These are phyloP conservation scores for Lecanoromycetidae sp. DNA, from an alignment of 2,329 filamentous ascomycete species.

Conservation along the genomic window DNA sequence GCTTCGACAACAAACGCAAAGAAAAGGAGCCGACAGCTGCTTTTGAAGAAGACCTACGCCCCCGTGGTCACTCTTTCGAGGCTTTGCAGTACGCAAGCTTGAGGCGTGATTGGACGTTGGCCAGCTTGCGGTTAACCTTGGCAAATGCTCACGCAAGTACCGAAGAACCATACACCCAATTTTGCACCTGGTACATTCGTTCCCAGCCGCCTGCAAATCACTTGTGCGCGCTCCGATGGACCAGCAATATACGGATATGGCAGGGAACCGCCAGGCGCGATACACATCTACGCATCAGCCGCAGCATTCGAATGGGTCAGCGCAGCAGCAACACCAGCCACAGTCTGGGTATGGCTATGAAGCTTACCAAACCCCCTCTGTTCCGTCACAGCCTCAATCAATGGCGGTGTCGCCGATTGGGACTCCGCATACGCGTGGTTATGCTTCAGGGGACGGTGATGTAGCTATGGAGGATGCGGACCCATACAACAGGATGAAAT, in stretches of 20 bases:
- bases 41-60: slow-evolving; percentile 8
- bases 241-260: slow-evolving; percentile 51
- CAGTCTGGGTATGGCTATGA: slow-evolving; percentile 56
- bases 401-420: slow-evolving; percentile 47
- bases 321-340: slow-evolving; percentile 37
- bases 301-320: slow-evolving; percentile 33
- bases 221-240: slow-evolving; percentile 34
- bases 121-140: slow-evolving; percentile 3
- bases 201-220: not conserved
- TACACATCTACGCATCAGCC: slow-evolving; percentile 43
- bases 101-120: not conserved
- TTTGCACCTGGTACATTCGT: too few species aligned
- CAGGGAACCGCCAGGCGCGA: slow-evolving; percentile 48
- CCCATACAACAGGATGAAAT: slow-evolving; percentile 75
- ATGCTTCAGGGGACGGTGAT: slow-evolving; percentile 52
- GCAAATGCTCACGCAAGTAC: not conserved
- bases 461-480: slow-evolving; percentile 83
- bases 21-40: slow-evolving; percentile 6
- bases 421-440: slow-evolving; percentile 51
- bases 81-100: not conserved
- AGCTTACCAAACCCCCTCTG: slow-evolving; percentile 44
- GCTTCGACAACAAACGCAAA: slow-evolving; percentile 13
- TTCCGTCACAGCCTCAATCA: slow-evolving; percentile 36
- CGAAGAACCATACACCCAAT: not conserved
- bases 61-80: too few species aligned